Conservation (phyloP, 805 yeast genomes). For the Ogataea minuta region DNA sequence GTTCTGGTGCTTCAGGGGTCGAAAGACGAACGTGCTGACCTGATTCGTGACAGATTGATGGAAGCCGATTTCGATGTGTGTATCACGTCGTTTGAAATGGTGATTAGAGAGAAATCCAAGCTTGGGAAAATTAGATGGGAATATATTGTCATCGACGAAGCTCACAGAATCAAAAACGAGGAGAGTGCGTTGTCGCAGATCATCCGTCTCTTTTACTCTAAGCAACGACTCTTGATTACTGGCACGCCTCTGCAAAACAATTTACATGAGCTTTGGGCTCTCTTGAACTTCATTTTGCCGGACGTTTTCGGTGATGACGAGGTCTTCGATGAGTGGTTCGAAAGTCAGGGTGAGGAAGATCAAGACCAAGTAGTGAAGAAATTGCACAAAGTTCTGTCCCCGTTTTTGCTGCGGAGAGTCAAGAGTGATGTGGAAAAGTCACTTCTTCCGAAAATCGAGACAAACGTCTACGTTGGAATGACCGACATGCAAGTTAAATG, state of each 20-base stretch:
- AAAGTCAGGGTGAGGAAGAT: slow-evolving; percentile 56
- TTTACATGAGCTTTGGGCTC: slow-evolving; percentile 94
- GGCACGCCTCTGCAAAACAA: slow-evolving; percentile 97
- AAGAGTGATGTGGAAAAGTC: slow-evolving; percentile 93
- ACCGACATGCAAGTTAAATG: slow-evolving; percentile 91
- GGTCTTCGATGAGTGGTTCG: slow-evolving; percentile 92
- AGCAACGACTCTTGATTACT: slow-evolving; percentile 81
- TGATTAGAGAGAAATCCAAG: slow-evolving; percentile 79
- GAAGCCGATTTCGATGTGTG: slow-evolving; percentile 84
- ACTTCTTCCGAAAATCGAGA: slow-evolving; percentile 84
- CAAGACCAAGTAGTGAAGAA: slow-evolving; percentile 87
- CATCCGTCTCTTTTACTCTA: slow-evolving; percentile 82
- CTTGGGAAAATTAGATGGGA: slow-evolving; percentile 88
- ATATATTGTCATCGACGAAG: slow-evolving; percentile 91
- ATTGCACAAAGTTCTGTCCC: slow-evolving; percentile 82
- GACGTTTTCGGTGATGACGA: slow-evolving; percentile 93
- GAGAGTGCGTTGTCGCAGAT: slow-evolving; percentile 90
- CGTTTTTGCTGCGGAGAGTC: slow-evolving; percentile 84
- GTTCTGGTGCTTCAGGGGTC: slow-evolving; percentile 85
- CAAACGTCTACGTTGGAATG: slow-evolving; percentile 90
- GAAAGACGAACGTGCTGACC: slow-evolving; percentile 69
- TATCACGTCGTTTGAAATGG: slow-evolving; percentile 91
- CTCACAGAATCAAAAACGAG: slow-evolving; percentile 95
- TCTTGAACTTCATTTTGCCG: slow-evolving; percentile 83
- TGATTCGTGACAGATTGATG: slow-evolving; percentile 59